These are phyloP conservation scores for Aspergillus glaucus DNA, from an alignment of 2,329 filamentous ascomycete species.

Conservation along the genomic window DNA sequence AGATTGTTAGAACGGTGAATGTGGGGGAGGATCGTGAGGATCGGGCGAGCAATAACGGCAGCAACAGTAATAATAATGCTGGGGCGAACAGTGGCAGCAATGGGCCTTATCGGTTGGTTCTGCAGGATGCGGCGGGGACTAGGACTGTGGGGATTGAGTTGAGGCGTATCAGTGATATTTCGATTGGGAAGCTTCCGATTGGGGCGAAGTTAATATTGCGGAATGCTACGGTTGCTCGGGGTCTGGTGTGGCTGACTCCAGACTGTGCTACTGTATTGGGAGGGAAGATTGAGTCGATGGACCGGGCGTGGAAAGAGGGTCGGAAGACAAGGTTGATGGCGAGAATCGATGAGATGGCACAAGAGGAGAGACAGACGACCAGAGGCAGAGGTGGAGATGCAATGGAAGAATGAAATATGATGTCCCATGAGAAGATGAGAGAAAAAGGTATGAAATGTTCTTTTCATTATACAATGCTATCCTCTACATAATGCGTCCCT, in stretches of 20 bases:
- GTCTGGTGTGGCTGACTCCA: slow-evolving; percentile 71
- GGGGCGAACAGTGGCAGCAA: slow-evolving; percentile 13
- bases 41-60: slow-evolving; percentile 12
- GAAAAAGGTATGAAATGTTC: not conserved
- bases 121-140: slow-evolving; percentile 72
- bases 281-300: slow-evolving; percentile 76
- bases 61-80: slow-evolving; percentile 6
- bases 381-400: slow-evolving; percentile 29
- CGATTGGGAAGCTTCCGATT: slow-evolving; percentile 56
- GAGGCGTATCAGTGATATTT: slow-evolving; percentile 57
- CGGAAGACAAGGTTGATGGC: slow-evolving; percentile 64
- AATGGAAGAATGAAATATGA: slow-evolving; percentile 3
- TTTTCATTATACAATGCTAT: not conserved
- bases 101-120: slow-evolving; percentile 69
- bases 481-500: slow-evolving; percentile 1
- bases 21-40: slow-evolving; percentile 44
- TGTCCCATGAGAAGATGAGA: not conserved
- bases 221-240: slow-evolving; percentile 61
- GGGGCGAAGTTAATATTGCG: slow-evolving; percentile 75
- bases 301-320: slow-evolving; percentile 68
- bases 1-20: slow-evolving; percentile 69
- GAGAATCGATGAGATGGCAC: slow-evolving; percentile 41
- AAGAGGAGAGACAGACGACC: slow-evolving; percentile 2
- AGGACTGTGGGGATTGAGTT: slow-evolving; percentile 70
- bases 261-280: slow-evolving; percentile 66